phyloP scores from a whole-genome alignment of 1,139 yeast species.

The Yamadazyma friedrichii region DNA sequence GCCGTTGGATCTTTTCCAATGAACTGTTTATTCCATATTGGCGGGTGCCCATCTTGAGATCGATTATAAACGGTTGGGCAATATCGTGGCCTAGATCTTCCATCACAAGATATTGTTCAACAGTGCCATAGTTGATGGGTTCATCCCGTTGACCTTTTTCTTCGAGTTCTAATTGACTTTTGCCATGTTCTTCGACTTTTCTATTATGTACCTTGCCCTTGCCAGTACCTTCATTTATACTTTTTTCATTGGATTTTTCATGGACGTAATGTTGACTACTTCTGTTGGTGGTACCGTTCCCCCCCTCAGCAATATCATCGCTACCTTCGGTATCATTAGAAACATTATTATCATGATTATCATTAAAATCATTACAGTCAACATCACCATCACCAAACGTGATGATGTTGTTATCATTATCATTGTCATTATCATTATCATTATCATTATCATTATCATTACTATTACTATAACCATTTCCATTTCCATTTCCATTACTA shows the following conservation, averaged over 20 bases:
- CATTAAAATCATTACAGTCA: neutral
- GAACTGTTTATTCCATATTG: slow-evolving; percentile 96
- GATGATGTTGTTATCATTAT: neutral
- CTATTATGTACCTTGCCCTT: neutral
- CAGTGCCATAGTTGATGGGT: no score
- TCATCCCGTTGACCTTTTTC: no score
- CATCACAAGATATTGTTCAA: slow-evolving; percentile 68
- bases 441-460: neutral
- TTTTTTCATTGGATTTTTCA: neutral
- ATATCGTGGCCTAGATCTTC: slow-evolving; percentile 89
- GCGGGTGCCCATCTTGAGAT: slow-evolving; percentile 96
- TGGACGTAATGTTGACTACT: neutral
- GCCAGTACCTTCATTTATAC: neutral
- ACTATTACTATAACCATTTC: neutral
- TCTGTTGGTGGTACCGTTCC: neutral
- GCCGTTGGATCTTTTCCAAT: slow-evolving; percentile 70
- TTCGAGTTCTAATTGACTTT: no score
- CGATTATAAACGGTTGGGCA: slow-evolving; percentile 85
- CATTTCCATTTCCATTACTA: slow-evolving; percentile 22
- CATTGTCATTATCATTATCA: neutral
- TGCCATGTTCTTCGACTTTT: no score
- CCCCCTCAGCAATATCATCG: neutral
- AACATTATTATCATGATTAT: neutral
- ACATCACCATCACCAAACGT: neutral
- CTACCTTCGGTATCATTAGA: neutral